Evolutionary conservation across 495 filamentous ascomycete genomes (phyloP).

Genomic region (Podospora australis): DNA sequence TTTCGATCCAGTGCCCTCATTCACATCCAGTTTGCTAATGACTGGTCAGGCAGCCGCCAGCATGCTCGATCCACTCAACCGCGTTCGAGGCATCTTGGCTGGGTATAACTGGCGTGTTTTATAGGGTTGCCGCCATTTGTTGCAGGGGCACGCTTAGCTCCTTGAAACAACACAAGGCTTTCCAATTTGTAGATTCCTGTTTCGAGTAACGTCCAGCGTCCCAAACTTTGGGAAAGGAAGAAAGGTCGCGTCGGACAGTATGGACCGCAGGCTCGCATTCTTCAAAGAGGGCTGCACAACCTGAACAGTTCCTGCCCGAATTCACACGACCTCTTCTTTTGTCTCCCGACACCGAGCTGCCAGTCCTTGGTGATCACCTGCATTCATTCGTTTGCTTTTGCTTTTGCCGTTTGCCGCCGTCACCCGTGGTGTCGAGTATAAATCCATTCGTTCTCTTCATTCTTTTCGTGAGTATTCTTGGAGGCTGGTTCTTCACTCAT

Average conservation of each 20-base stretch:
- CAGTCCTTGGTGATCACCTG: background rate
- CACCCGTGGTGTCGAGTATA: slow-evolving; percentile 1
- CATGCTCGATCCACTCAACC: too few relatives aligned
- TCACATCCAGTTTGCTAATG: too few relatives aligned
- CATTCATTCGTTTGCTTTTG: too few relatives aligned
- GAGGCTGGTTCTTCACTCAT: background rate
- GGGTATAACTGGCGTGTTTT: too few relatives aligned
- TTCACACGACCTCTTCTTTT: background rate
- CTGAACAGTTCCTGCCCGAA: background rate
- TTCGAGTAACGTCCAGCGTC: background rate
- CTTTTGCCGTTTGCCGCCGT: background rate
- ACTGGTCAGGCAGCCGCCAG: too few relatives aligned
- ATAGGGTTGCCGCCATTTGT: background rate
- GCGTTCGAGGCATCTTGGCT: too few relatives aligned
- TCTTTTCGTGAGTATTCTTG: background rate
- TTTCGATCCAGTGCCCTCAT: too few relatives aligned
- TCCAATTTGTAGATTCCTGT: slow-evolving; percentile 1
- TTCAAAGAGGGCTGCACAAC: background rate
- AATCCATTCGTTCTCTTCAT: background rate
- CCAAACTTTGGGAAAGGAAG: too few relatives aligned
- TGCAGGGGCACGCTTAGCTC: background rate
- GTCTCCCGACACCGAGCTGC: background rate
- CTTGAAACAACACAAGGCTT: background rate
- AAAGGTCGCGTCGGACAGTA: background rate
- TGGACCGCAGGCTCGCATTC: background rate